Evolutionary conservation across 2,329 filamentous ascomycete species (phyloP).

Genomic region (Penicillium sclerotiorum): DNA sequence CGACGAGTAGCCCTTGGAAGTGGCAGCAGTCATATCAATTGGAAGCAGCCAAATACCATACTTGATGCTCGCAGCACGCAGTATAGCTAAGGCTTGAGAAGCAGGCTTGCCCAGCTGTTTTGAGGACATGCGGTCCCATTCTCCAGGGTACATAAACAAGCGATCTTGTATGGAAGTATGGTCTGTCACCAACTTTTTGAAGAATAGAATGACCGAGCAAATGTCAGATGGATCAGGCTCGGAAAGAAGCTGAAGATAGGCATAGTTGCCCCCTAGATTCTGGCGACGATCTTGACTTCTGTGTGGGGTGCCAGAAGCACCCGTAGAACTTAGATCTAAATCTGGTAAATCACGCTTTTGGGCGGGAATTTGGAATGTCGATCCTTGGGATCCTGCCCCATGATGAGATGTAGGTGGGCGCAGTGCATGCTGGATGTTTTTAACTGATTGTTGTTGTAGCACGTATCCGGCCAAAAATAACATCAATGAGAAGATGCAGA

Average conservation of each 20-base stretch:
- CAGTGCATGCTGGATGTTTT: conserved; percentile 74
- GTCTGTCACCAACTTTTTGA: conserved; percentile 42
- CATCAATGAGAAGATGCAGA: conserved; percentile 75
- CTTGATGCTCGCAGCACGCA: conserved; percentile 42
- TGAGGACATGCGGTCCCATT: conserved; percentile 43
- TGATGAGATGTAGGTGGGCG: conserved; percentile 25
- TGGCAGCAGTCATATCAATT: conserved; percentile 42
- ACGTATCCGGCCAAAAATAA: conserved; percentile 88
- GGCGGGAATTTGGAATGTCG: conserved; percentile 25
- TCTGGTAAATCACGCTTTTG: conserved; percentile 22
- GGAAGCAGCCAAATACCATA: conserved; percentile 46
- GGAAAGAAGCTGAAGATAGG: conserved; percentile 49
- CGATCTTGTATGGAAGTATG: conserved; percentile 41
- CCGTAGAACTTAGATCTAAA: conserved; percentile 10
- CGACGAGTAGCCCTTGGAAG: conserved; percentile 32
- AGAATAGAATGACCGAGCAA: conserved; percentile 49
- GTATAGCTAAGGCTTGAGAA: conserved; percentile 38
- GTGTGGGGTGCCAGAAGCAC: conserved; percentile 19
- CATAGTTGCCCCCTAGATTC: conserved; percentile 33
- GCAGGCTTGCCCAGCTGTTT: conserved; percentile 29
- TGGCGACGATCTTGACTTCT: conserved; percentile 10
- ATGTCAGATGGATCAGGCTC: conserved; percentile 47
- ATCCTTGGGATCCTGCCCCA: conserved; percentile 15
- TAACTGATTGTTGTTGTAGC: conserved; percentile 83
- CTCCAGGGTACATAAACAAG: conserved; percentile 50